Percentiles rank a stretch among this genome's conserved stretches.
phyloP scores from a whole-genome alignment of 129 eudicot genomes.

The Lactuca saligna region DNA sequence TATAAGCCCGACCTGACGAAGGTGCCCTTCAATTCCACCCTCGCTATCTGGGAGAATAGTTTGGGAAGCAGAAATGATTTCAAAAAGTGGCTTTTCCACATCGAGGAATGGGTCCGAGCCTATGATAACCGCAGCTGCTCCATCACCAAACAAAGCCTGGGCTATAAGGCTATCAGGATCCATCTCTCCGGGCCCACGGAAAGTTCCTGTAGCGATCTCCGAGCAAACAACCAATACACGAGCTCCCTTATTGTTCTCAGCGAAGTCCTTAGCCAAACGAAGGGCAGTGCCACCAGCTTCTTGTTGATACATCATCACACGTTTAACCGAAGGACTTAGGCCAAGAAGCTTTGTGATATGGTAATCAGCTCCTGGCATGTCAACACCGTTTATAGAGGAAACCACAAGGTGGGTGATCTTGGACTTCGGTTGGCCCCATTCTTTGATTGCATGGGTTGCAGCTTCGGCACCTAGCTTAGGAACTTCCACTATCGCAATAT shows the following conservation, averaged over 20 bases:
- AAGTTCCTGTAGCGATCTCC: conserved; percentile 1
- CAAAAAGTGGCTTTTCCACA: conserved; percentile 17
- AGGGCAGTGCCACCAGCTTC: conserved; percentile 22
- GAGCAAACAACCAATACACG: conserved; percentile 25
- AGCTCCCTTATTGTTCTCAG: conserved; percentile 21
- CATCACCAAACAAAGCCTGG: conserved; percentile 31
- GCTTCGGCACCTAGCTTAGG: too few species aligned
- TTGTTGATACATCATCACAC: conserved; percentile 23
- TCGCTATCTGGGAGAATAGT: conserved; percentile 9
- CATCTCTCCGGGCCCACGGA: conserved; percentile 20
- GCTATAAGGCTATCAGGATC: conserved; percentile 22
- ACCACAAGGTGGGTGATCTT: conserved; percentile 14
- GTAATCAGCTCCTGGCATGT: conserved; percentile 26
- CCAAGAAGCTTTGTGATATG: conserved; percentile 25
- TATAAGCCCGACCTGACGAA: conserved; percentile 17
- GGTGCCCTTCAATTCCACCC: conserved; percentile 7
- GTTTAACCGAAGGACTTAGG: conserved; percentile 16
- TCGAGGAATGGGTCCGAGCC: conserved; percentile 17
- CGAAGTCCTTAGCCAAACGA: conserved; percentile 25
- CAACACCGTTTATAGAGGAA: conserved; percentile 10
- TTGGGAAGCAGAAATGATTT: conserved; percentile 10
- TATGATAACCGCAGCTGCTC: conserved; percentile 19
- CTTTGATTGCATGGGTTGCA: too few species aligned
- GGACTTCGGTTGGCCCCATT: conserved; percentile 5
- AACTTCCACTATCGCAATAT: too few species aligned